These are phyloP conservation scores for Cercophora scortea DNA, from an alignment of 495 filamentous ascomycete species.

Conservation along the genomic window DNA sequence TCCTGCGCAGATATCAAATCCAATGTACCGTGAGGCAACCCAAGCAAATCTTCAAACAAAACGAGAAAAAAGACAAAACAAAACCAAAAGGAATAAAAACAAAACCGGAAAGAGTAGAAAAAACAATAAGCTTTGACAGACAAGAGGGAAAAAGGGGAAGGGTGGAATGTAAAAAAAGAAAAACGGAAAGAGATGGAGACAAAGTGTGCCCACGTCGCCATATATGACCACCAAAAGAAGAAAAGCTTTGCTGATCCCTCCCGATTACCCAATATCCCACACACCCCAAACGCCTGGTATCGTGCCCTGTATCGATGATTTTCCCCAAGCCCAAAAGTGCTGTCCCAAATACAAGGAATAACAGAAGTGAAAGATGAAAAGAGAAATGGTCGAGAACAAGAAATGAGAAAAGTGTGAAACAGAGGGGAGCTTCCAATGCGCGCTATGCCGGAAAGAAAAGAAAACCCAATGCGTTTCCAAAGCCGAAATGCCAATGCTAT, in stretches of 20 bases:
- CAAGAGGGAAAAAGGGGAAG: background rate
- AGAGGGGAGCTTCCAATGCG: slow-evolving; percentile 9
- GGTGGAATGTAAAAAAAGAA: background rate
- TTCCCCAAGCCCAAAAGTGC: slow-evolving; percentile 3
- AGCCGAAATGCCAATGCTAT: slow-evolving; percentile 12
- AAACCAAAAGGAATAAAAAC: background rate
- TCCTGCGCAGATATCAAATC: slow-evolving; percentile 20
- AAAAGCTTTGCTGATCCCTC: background rate
- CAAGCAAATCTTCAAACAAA: too few species aligned
- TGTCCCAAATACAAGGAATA: slow-evolving; percentile 4
- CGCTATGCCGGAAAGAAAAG: slow-evolving; percentile 4
- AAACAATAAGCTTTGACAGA: slow-evolving; percentile 1
- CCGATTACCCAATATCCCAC: slow-evolving; percentile 20
- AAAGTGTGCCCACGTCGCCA: background rate
- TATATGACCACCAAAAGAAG: too few species aligned
- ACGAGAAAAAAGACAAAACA: too few species aligned
- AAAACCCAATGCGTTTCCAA: slow-evolving; percentile 8
- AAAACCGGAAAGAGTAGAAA: background rate
- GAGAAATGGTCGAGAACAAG: too few species aligned
- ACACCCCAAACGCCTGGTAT: slow-evolving; percentile 21
- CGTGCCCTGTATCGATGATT: slow-evolving; percentile 19
- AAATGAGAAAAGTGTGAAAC: slow-evolving; percentile 2
- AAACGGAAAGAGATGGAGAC: background rate
- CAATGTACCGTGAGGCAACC: too few species aligned
- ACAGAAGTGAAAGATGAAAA: background rate